Evolutionary conservation across 2,329 filamentous ascomycete species (phyloP), one percentile per base, ranked within the genome.

Genomic region (Ophiostoma sp.): DNA sequence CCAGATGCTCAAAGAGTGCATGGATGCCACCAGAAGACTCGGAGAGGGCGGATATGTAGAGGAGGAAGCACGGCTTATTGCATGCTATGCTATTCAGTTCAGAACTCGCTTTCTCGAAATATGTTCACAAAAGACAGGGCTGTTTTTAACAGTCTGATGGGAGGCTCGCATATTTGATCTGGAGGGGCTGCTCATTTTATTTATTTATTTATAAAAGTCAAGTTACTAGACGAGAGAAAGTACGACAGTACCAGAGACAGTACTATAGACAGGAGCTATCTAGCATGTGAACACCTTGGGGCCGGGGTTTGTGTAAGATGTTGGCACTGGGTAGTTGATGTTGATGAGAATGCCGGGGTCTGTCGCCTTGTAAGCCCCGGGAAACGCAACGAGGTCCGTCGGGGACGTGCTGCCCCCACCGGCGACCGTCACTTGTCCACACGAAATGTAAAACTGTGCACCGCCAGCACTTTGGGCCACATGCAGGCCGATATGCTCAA

Each of bases 401-500:
- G 72, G 73, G 33, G 33, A 71, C n/a, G 69, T 70, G 11, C 54
- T 75, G 7, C 76, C 76, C n/a, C 75, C 75, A 62, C 76, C 75
- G 1, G 72, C 70, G 11, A 77, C 73, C 23, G 73, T 74, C 39
- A 77, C 68, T 69, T 78, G 76, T 7, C 73, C 76, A 57, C 76
- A 78, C 15, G 73, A 72, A 10, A 75, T 73, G 68, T 77, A 77
- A 60, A 77, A 76, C 72, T 77, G 76, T 17, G 76, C 77, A 10
- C 74, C 76, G 44, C 75, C 74, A 10, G 73, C 72, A 27, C 54
- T 71, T 35, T 75, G 72, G 1, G 77, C 76, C 4, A 72, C 72
- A 66, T 78, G 77, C 39, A 78, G 71, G 31, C 74, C 77, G 15
- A 78, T 71, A 67, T 78, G 77, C 69, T 78, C 77, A 33, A 75